phyloP scores from a whole-genome alignment of 2,329 filamentous ascomycete species.

The Podosphaera xanthii region DNA sequence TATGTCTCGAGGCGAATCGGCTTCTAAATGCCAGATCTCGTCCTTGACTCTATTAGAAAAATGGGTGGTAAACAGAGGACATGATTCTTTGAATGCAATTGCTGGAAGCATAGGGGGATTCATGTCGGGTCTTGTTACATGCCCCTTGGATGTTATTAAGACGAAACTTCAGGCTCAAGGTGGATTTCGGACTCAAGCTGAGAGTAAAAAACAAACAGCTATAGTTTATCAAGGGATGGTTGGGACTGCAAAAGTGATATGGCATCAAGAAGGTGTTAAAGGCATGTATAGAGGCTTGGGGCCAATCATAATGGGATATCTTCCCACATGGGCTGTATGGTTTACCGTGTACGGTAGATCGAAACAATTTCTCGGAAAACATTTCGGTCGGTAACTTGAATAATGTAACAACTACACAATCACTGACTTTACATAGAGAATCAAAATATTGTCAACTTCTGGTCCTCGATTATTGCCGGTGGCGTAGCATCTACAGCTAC shows the following conservation, averaged over 20 bases:
- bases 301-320: constrained; percentile 82
- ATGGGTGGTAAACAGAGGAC: constrained; percentile 32
- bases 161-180: constrained; percentile 94
- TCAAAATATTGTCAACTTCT: constrained; percentile 57
- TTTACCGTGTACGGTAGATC: constrained; percentile 89
- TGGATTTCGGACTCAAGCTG: constrained; percentile 34
- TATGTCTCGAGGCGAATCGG: constrained; percentile 1
- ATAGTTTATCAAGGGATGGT: constrained; percentile 63
- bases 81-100: constrained; percentile 55
- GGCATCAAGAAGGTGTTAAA: constrained; percentile 62
- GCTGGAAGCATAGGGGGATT: constrained; percentile 78
- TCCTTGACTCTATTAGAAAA: constrained; percentile 25
- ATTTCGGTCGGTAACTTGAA: constrained; percentile 28
- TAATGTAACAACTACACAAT: not conserved
- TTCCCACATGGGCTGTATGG: constrained; percentile 96
- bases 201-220: constrained; percentile 15
- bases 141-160: constrained; percentile 95
- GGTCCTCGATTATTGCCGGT: constrained; percentile 76
- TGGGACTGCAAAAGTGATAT: constrained; percentile 69
- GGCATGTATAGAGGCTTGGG: constrained; percentile 87
- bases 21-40: constrained; percentile 3
- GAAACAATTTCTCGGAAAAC: constrained; percentile 47
- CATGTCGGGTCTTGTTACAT: constrained; percentile 82
- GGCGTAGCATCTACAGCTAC: constrained; percentile 84
- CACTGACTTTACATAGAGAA: constrained; percentile 29